phyloP scores from a whole-genome alignment of 345 rosid genomes.

The Populus simonii region DNA sequence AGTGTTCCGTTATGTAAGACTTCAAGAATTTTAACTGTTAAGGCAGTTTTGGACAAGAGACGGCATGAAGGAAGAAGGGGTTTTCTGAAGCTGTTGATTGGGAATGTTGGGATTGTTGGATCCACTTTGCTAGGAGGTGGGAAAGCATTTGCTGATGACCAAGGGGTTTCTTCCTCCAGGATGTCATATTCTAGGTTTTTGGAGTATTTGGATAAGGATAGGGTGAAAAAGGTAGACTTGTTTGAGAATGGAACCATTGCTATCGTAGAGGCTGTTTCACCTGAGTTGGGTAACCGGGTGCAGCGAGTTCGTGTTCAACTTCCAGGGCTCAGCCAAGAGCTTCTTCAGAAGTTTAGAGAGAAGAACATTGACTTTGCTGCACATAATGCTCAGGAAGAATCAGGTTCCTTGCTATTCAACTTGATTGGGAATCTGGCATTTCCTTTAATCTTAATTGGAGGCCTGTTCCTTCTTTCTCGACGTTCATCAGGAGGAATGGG shows the following conservation, averaged over 20 bases:
- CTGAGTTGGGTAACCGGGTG: constrained; percentile 90
- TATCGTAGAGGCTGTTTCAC: constrained; percentile 93
- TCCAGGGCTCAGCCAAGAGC: constrained; percentile 94
- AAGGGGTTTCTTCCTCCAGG: constrained; percentile 89
- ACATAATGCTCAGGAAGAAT: constrained; percentile 97
- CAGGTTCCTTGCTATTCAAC: constrained; percentile 78
- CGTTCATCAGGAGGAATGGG: constrained; percentile 98
- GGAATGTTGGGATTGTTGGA: constrained; percentile 56
- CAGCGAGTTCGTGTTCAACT: constrained; percentile 96
- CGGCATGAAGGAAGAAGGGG: constrained; percentile 62
- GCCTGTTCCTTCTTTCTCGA: constrained; percentile 91
- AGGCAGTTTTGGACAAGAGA: constrained; percentile 52
- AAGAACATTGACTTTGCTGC: constrained; percentile 97
- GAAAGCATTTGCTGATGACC: constrained; percentile 83
- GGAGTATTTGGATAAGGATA: constrained; percentile 90
- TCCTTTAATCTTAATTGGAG: constrained; percentile 87
- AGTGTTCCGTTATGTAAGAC: constrained; percentile 28
- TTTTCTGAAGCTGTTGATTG: constrained; percentile 66
- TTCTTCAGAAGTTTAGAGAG: constrained; percentile 89
- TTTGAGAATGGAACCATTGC: constrained; percentile 97
- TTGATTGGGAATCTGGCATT: constrained; percentile 90
- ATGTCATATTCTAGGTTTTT: constrained; percentile 97
- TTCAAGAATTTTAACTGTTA: constrained; percentile 38
- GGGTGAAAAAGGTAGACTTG: constrained; percentile 85
- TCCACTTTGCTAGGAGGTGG: constrained; percentile 60